Base-by-base conservation (phyloP, 768 basidiomycete genomes). In the Amanita subjunquillea region DNA sequence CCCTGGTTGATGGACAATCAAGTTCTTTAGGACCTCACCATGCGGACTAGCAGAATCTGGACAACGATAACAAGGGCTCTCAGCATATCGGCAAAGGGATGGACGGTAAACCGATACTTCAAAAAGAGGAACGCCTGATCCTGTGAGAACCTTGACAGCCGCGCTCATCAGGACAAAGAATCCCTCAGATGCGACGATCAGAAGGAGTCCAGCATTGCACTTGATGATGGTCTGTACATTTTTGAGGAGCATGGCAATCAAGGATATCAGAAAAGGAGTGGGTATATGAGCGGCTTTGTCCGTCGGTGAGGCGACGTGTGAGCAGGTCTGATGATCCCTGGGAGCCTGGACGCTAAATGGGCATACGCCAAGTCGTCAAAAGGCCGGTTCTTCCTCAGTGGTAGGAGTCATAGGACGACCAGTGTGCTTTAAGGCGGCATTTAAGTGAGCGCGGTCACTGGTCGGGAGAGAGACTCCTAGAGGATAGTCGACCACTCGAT, bases 151-250 rank as follows among this genome's bases (percentile, higher is more conserved):
- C 43, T 44, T 44, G 23, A 44, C 43, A n/a, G 50, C 23, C 3
- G 25, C 50, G 23, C 42, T 51, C 50, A 51, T 51, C 6, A 25
- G 9, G 12, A 39, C n/a, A 39, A 25, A 50, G n/a, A 50, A 50
- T 6, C 20, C 30, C 13, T 50, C 36, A 10, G 48, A 17, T 7
- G 36, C 32, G 23, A 40, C 3, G 23, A 50, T 7, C 13, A 36
- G 27, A n/a, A 50, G 38, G 32, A 50, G 36, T 4, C 38, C 50
- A 7, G 38, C 39, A 42, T 51, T 51, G 50, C 10, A 40, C 50
- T 44, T 13, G 25, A 29, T 8, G 25, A 27, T 6, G 7, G 5
- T 6, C 9, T 13, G 43, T n/a, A 44, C 23, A 3, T 2, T 44
- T 5, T 15, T 4, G 8, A n/a, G 25, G 12, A 10, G 23, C 15